Percentiles rank a stretch among this genome's conserved stretches.
Evolutionary conservation across 2,329 filamentous ascomycete genomes (phyloP).

Genomic region (Corinectria fuckeliana): DNA sequence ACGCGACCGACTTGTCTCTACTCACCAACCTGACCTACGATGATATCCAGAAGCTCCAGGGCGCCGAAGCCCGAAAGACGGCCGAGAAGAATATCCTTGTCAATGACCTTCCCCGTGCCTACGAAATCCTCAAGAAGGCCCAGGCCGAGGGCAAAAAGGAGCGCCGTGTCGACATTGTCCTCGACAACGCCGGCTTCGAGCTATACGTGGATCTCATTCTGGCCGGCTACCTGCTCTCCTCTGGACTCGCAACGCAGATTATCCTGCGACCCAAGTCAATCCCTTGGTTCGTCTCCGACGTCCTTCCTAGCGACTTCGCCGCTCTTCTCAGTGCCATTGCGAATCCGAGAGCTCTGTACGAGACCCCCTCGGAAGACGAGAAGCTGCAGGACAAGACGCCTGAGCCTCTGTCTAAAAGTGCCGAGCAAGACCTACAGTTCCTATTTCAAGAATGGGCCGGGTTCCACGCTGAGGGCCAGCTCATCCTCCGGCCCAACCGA

Average conservation of each 20-base stretch:
- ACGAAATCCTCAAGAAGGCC: conserved; percentile 70
- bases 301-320: conserved; percentile 83
- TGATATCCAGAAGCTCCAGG: conserved; percentile 96
- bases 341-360: conserved; percentile 79
- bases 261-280: conserved; percentile 94
- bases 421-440: conserved; percentile 72
- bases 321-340: conserved; percentile 83
- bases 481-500: conserved; percentile 80
- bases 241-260: conserved; percentile 83
- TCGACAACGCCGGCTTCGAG: conserved; percentile 98
- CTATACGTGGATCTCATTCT: conserved; percentile 94
- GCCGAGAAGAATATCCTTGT: conserved; percentile 91
- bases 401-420: conserved; percentile 68
- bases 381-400: conserved; percentile 62
- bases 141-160: conserved; percentile 69
- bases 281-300: conserved; percentile 98
- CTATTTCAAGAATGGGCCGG: conserved; percentile 82
- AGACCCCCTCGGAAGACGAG: conserved; percentile 73
- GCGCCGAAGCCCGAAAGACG: conserved; percentile 81
- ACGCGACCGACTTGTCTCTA: conserved; percentile 92
- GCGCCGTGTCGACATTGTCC: conserved; percentile 87
- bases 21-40: conserved; percentile 91
- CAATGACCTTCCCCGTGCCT: conserved; percentile 81
- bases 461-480: conserved; percentile 82
- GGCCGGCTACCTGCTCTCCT: conserved; percentile 85